A percentile compares a stretch with the other conserved stretches of the same genome.
These are phyloP conservation scores for Cyberlindnera maclurae DNA, from an alignment of 805 yeast species.

Conservation along the genomic window DNA sequence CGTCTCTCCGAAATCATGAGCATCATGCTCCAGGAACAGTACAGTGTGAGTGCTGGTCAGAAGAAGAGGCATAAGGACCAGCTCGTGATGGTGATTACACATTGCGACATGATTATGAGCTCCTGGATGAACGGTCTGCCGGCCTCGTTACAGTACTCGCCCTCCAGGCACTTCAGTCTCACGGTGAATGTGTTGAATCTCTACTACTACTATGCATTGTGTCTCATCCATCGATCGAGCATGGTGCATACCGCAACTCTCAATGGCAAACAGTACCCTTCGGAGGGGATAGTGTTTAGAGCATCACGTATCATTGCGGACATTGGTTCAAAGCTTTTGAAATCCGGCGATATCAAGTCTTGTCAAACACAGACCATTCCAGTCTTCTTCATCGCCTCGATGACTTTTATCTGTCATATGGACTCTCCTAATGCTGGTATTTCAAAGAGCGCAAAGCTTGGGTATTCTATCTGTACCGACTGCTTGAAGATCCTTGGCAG, in stretches of 20 bases:
- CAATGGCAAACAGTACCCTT: slow-evolving; percentile 25
- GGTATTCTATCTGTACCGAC: slow-evolving; percentile 25
- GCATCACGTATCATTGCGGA: slow-evolving; percentile 71
- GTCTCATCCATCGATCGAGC: slow-evolving; percentile 65
- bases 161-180: slow-evolving; percentile 41
- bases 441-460: slow-evolving; percentile 29
- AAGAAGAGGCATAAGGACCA: slow-evolving; percentile 38
- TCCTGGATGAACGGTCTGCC: slow-evolving; percentile 70
- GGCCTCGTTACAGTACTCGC: slow-evolving; percentile 51
- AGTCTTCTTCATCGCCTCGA: slow-evolving; percentile 54
- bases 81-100: slow-evolving; percentile 29
- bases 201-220: slow-evolving; percentile 67
- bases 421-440: slow-evolving; percentile 31
- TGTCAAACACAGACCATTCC: slow-evolving; percentile 57
- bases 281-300: slow-evolving; percentile 63
- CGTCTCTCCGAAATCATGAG: slow-evolving; percentile 68
- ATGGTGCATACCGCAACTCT: slow-evolving; percentile 34
- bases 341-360: slow-evolving; percentile 40
- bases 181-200: slow-evolving; percentile 54
- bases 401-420: slow-evolving; percentile 68
- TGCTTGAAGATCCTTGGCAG: slow-evolving; percentile 37
- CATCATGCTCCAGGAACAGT: slow-evolving; percentile 59
- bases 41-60: slow-evolving; percentile 59
- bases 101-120: slow-evolving; percentile 72
- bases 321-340: slow-evolving; percentile 49